Evolutionary conservation across 1,139 yeast genomes (phyloP), one percentile per base, ranked within the genome.

Genomic region (Kurtzmaniella quercitrusa): DNA sequence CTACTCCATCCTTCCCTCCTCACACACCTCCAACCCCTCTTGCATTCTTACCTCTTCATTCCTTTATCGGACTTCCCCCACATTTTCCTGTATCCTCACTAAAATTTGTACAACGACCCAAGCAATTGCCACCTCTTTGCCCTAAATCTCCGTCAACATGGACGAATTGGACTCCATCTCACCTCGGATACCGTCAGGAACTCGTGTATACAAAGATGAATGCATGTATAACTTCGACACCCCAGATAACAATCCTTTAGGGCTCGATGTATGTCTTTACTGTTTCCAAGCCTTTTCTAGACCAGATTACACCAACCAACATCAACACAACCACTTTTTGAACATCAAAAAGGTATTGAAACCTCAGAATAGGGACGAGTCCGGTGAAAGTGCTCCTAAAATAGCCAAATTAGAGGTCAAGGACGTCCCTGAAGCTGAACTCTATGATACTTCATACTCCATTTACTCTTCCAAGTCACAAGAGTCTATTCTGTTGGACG

Each of bases 141-240:
- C 23, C 23, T 21, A 21, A 21, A 5, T 5, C 4, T 8, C 23
- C 23, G 23, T 8, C 23, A 21, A 4, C 4, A 21, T 21, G 23
- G 23, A 21, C 23, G 23, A 21, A 21, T 17, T 43, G 25, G 44
- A 38, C 23, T n/a, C 41, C 6, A 48, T 65, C 15, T 57, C 60
- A 25, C 48, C 47, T 38, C 48, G 43, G 7, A 47, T 62, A 23
- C 55, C 59, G 5, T 44, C 51, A 3, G 48, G 54, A 36, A 48
- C 65, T 47, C 60, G 65, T 8, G 79, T 89, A 16, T 83, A 79
- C 61, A 88, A 87, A 57, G 96, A 88, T 62, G 95, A 88, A 49
- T 88, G 96, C 55, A 82, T 84, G 72, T 87, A 75, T 66, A 81
- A 85, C 42, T 89, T 86, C 57, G 91, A 82, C 50, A 82, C 87